Conservation (phyloP, 768 basidiomycete genomes). For the Kwoniella newhampshirensis region DNA sequence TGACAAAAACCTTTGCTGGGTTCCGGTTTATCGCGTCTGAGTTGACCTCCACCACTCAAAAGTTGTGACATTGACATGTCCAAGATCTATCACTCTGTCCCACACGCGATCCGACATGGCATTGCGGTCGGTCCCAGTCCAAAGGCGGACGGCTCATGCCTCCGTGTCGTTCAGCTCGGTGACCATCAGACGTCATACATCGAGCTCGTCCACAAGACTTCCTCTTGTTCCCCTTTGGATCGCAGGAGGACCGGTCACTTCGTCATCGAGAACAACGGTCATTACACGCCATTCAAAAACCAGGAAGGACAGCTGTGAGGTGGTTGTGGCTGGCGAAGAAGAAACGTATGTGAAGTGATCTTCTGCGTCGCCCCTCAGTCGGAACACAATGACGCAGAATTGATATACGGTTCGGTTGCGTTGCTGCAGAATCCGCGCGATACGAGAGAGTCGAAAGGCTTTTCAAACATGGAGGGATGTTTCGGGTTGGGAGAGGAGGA, state of each 20-base stretch:
- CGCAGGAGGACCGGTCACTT: slow-evolving; percentile 11
- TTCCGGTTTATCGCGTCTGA: too few species aligned
- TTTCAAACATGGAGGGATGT: slow-evolving; percentile 28
- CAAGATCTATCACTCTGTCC: too few species aligned
- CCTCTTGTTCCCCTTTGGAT: slow-evolving; percentile 33
- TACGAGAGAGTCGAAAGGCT: slow-evolving; percentile 17
- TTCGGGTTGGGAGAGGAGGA: slow-evolving; percentile 30
- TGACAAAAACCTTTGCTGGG: too few species aligned
- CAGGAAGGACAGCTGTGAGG: slow-evolving; percentile 22
- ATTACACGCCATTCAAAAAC: slow-evolving; percentile 22
- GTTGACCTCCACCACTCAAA: too few species aligned
- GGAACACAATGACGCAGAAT: neutral
- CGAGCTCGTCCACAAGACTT: neutral
- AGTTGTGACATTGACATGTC: too few species aligned
- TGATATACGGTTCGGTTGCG: neutral
- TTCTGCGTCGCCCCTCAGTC: neutral
- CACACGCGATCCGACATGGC: too few species aligned
- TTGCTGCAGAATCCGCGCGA: neutral
- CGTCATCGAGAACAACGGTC: slow-evolving; percentile 11
- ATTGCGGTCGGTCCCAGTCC: too few species aligned
- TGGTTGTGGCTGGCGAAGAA: slow-evolving; percentile 32
- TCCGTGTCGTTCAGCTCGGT: too few species aligned
- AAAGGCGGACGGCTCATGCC: too few species aligned
- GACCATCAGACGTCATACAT: too few species aligned
- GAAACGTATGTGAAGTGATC: slow-evolving; percentile 25